These are phyloP conservation scores for Dictyostelium firmibasis DNA, from an alignment of 78 protist species.

Conservation along the genomic window DNA sequence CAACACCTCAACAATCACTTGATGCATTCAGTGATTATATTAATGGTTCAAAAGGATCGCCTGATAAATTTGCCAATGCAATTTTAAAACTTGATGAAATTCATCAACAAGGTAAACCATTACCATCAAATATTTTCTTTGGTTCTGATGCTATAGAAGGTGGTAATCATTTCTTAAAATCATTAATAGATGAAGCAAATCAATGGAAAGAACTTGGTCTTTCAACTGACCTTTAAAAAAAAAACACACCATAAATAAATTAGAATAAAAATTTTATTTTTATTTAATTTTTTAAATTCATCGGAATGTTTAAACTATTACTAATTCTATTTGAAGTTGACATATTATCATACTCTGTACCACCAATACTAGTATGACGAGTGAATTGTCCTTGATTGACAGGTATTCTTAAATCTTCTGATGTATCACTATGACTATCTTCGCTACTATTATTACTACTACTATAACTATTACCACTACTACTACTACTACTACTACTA, in stretches of 20 bases:
- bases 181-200: neutral
- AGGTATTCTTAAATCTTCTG: neutral
- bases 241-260: neutral
- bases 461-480: neutral
- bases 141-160: neutral
- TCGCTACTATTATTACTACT: neutral
- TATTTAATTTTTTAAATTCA: neutral
- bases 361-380: neutral
- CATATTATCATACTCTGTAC: neutral
- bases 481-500: neutral
- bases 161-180: neutral
- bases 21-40: neutral
- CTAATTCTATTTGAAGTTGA: neutral
- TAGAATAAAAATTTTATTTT: neutral
- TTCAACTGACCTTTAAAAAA: neutral
- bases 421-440: neutral
- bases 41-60: conserved; percentile 1
- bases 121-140: neutral
- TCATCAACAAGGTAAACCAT: neutral
- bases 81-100: neutral
- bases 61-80: neutral
- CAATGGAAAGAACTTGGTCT: neutral
- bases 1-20: neutral
- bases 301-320: neutral
- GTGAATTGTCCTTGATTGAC: neutral